Percentiles rank a stretch among this genome's conserved stretches.
These are phyloP conservation scores for Starmerella tilneyi DNA, from an alignment of 805 yeast species.

Conservation along the genomic window DNA sequence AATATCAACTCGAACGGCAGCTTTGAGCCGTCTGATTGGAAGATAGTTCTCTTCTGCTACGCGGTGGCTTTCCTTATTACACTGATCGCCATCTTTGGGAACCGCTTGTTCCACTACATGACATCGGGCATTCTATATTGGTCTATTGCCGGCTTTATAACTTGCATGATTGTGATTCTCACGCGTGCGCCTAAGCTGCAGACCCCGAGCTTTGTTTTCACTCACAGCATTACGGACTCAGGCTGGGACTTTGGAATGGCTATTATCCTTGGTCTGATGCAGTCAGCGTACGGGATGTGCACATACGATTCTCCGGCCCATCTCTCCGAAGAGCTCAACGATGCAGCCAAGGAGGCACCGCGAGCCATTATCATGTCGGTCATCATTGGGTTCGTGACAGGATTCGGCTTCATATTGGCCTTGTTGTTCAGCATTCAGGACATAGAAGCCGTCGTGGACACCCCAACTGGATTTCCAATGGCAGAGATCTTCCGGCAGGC, in stretches of 20 bases:
- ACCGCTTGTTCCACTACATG: conserved; percentile 38
- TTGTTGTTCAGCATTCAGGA: conserved; percentile 47
- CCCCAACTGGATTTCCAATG: conserved; percentile 53
- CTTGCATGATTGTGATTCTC: conserved; percentile 45
- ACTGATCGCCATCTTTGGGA: conserved; percentile 22
- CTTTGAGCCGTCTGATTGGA: conserved; percentile 29
- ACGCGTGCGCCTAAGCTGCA: conserved; percentile 44
- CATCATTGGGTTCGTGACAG: conserved; percentile 54
- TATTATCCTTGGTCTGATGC: conserved; percentile 57
- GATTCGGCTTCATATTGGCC: conserved; percentile 29
- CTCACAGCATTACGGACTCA: conserved; percentile 45
- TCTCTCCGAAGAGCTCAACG: conserved; percentile 54
- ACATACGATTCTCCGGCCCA: conserved; percentile 65
- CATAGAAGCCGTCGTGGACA: conserved; percentile 39
- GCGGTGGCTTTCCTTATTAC: conserved; percentile 23
- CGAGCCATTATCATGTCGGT: conserved; percentile 53
- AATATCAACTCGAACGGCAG: conserved; percentile 32
- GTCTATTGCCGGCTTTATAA: conserved; percentile 43
- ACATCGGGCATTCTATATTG: conserved; percentile 43
- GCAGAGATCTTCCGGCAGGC: conserved; percentile 55
- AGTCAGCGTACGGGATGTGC: conserved; percentile 60
- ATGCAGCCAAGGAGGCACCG: conserved; percentile 52
- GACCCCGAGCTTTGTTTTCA: conserved; percentile 44
- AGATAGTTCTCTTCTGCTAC: conserved; percentile 27
- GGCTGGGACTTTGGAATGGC: conserved; percentile 52